Evolutionary conservation across 2,329 filamentous ascomycete genomes (phyloP), one percentile per base, ranked within the genome.

Genomic region (Trichophaea hybrida): DNA sequence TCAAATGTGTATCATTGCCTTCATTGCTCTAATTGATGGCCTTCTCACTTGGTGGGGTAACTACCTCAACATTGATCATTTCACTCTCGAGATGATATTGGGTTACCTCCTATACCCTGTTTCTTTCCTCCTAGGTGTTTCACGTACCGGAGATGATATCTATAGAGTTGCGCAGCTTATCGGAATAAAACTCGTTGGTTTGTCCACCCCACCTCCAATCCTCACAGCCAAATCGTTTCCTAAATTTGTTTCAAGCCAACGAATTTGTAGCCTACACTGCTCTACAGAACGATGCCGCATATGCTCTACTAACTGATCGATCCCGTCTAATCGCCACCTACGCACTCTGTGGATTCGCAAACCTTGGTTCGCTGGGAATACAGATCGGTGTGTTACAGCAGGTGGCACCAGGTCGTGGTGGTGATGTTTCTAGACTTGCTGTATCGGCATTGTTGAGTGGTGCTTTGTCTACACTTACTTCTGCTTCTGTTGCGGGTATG

Each of bases 1-100:
- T 0, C 77, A 94, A n/a, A 79, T 94, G 33, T 90, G 86, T 73
- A 89, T 94, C 68, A 83, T 94, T 64, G 85, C 86, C 15, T 76
- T 89, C 35, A 78, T 94, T 55, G 84, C 77, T 33, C 77, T 94
- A 44, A 72, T 85, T 68, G 85, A 94, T 69, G 87, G 83, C 55
- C 76, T 94, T 6, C 76, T 94, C 24, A 85, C 81, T 58, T 94
- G 88, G 88, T 89, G 85, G 82, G 88, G 88, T 34, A 77, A 76
- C 49, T 94, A 91, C 73, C 75, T 89, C 66, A 82, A 85, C 72
- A 83, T 91, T 70, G 73, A 82, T 31, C 75, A 78, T n/a, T 75
- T 94, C 61, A 86, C 85, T 15, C 75, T 94, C 38, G 78, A 91
- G 72, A 74, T 88, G 60, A 83, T 94, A 62, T 73, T 90, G 17